Percentiles rank a stretch among this genome's conserved stretches.
These are phyloP conservation scores for Ophiostoma ulmi DNA, from an alignment of 2,329 filamentous ascomycete genomes.

Conservation along the genomic window DNA sequence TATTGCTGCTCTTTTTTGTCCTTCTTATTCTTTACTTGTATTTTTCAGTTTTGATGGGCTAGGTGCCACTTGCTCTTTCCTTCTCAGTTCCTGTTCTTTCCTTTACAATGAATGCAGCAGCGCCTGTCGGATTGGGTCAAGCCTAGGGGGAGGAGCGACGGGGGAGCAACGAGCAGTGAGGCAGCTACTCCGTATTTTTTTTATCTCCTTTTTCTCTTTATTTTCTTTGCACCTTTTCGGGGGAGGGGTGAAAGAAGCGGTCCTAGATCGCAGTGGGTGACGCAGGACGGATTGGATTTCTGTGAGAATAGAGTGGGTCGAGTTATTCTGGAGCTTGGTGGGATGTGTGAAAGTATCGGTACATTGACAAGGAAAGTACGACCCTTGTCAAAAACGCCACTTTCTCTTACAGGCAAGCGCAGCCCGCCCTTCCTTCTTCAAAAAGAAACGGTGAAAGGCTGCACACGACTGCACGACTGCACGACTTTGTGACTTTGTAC, in stretches of 20 bases:
- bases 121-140: constrained; percentile 20
- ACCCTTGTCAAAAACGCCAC: constrained; percentile 2
- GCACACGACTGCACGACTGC: neutral
- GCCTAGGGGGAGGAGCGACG: constrained; percentile 22
- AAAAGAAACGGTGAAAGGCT: constrained; percentile 18
- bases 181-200: neutral
- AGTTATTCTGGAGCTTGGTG: constrained; percentile 10
- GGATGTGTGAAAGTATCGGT: constrained; percentile 18
- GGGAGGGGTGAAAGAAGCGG: constrained; percentile 16
- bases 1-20: constrained; percentile 7
- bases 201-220: neutral
- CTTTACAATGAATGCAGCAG: constrained; percentile 14
- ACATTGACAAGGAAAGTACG: constrained; percentile 16
- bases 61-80: constrained; percentile 17
- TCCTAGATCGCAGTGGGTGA: constrained; percentile 18
- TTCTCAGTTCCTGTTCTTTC: constrained; percentile 14
- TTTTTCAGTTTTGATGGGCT: constrained; percentile 16
- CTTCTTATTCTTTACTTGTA: constrained; percentile 5
- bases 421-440: neutral
- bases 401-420: neutral
- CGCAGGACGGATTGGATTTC: constrained; percentile 20
- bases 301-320: constrained; percentile 15
- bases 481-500: constrained; percentile 4
- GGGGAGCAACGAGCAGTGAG: constrained; percentile 19
- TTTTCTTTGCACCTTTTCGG: constrained; percentile 7